Base-by-base conservation (phyloP, 306 rosid genomes). In the Hippophae gyantsensis region DNA sequence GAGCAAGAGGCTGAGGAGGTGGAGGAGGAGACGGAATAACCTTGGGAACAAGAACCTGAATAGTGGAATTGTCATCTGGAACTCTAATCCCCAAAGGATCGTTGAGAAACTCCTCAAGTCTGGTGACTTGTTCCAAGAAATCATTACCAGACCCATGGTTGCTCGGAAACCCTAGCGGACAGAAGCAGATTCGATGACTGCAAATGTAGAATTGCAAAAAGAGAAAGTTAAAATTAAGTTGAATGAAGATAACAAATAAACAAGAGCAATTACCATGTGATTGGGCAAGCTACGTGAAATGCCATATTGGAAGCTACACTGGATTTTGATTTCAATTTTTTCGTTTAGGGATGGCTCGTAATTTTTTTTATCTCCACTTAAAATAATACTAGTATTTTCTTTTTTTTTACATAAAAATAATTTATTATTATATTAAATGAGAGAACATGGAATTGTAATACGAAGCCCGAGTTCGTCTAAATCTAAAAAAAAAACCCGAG, bases 241-340 rank as follows among this genome's bases (percentile, higher is more conserved):
- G 49, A 55, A 9, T 23, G 42, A 47, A n/a, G 58, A 49, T 67
- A 56, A 18, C 23, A 18, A 18, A 32, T 32, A 32, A 32, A 32
- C 13, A 6, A 38, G 6, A 45, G 61, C 53, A 55, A 42, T 46
- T 74, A 82, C 92, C 92, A 81, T 74, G 92, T 84, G 79, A 84
- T 81, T 81, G 92, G 87, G 79, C 92, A 84, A 72, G 83, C 92
- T 62, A 81, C 92, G 80, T 84, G 92, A 84, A 84, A 84, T 72
- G 92, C 92, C 92, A 84, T 84, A 67, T 78, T 73, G 85, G 69
- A 73, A 63, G 71, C 38, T 32, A 32, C 38, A 74, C 61, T 47
- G 63, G 73, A 66, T 73, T 82, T 70, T 55, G 79, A 79, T 82
- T 79, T 79, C 66, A 72, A 64, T 46, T 60, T 59, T 52, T 62